These are phyloP conservation scores for Casaregolazyma lundiana DNA, from an alignment of 1,139 yeast species.

Conservation along the genomic window DNA sequence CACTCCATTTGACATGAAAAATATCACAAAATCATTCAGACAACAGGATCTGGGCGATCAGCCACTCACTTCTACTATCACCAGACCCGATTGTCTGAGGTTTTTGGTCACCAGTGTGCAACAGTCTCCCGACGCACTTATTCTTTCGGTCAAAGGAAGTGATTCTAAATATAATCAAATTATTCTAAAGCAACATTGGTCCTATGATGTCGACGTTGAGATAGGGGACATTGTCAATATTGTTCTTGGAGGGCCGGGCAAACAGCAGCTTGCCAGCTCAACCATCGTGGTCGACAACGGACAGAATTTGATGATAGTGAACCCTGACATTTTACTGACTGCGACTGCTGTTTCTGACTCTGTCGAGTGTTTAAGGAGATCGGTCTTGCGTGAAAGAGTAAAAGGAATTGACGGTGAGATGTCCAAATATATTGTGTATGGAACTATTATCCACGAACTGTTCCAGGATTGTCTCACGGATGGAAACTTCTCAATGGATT, in stretches of 20 bases:
- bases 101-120: conserved; percentile 13
- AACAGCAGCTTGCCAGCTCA: conserved; percentile 6
- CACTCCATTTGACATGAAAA: conserved; percentile 6
- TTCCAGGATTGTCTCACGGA: conserved; percentile 62
- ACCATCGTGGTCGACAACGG: conserved; percentile 49
- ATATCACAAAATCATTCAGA: conserved; percentile 7
- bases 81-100: conserved; percentile 18
- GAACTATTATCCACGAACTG: conserved; percentile 72
- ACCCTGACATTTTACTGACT: conserved; percentile 77
- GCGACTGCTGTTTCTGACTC: conserved; percentile 82
- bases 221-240: conserved; percentile 36
- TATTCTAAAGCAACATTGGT: conserved; percentile 28
- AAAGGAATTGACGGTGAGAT: conserved; percentile 48
- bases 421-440: conserved; percentile 61
- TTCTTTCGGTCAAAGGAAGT: conserved; percentile 7
- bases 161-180: conserved; percentile 5
- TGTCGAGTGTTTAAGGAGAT: conserved; percentile 63
- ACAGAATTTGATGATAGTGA: conserved; percentile 62
- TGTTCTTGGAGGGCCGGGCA: conserved; percentile 23
- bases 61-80: conserved; percentile 15
- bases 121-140: conserved; percentile 7
- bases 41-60: conserved; percentile 12
- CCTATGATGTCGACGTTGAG: conserved; percentile 16
- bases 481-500: conserved; percentile 41
- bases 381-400: conserved; percentile 56